Evolutionary conservation across 2,329 filamentous ascomycete genomes (phyloP).

Genomic region (Aspergillus thermomutatus): DNA sequence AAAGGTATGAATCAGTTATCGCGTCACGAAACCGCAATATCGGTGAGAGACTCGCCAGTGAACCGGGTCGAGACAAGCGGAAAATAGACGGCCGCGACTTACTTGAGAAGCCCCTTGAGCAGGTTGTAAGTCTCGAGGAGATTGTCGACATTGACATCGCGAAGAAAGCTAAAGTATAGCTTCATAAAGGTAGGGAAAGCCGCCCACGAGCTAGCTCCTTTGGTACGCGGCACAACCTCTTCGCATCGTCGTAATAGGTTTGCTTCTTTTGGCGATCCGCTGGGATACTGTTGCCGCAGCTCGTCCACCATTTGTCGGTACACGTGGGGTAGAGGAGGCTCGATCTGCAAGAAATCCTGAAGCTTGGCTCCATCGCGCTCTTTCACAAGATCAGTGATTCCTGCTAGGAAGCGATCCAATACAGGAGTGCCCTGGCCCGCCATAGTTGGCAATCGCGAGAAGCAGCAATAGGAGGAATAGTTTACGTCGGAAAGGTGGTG

Average conservation of each 20-base stretch:
- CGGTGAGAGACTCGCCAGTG: too few relatives aligned
- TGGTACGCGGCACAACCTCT: conserved; percentile 59
- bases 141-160: conserved; percentile 75
- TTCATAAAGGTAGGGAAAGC: conserved; percentile 76
- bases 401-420: conserved; percentile 64
- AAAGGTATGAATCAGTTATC: conserved; percentile 3
- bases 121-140: conserved; percentile 71
- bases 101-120: conserved; percentile 73
- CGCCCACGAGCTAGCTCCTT: conserved; percentile 68
- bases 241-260: conserved; percentile 59
- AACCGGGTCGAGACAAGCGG: neutral
- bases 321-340: conserved; percentile 64
- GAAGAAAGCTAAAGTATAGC: conserved; percentile 75
- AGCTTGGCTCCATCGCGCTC: conserved; percentile 63
- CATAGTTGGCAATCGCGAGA: conserved; percentile 11
- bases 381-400: conserved; percentile 61
- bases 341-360: conserved; percentile 69
- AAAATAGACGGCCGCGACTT: conserved; percentile 33
- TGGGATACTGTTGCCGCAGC: conserved; percentile 59
- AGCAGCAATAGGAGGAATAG: neutral
- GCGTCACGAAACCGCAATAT: neutral
- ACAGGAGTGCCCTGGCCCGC: conserved; percentile 52
- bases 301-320: conserved; percentile 68
- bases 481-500: neutral
- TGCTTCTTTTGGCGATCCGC: conserved; percentile 49